Conservation (phyloP, 169 alveolate species). For the Plasmodium fragile region DNA sequence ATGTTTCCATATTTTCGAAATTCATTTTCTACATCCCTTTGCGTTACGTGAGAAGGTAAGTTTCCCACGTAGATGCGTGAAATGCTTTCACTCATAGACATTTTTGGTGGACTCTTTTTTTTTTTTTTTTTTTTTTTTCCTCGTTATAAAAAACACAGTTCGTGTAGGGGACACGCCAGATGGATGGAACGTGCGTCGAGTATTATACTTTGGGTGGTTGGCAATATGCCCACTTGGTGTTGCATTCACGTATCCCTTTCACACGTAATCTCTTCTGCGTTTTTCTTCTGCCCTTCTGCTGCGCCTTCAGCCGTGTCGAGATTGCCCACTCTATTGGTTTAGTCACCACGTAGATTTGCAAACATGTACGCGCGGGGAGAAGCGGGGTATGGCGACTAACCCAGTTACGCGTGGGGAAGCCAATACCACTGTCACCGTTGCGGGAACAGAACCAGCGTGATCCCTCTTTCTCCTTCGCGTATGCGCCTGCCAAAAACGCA, state of each 20-base stretch:
- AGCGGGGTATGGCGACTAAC: neutral
- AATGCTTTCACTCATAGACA: conserved; percentile 77
- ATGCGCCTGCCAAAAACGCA: neutral
- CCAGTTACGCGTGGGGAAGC: neutral
- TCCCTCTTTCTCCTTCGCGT: neutral
- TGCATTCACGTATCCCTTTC: neutral
- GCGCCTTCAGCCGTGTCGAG: neutral
- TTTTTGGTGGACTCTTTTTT: neutral
- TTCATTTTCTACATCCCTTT: conserved; percentile 87
- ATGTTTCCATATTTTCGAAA: conserved; percentile 87
- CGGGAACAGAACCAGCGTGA: neutral
- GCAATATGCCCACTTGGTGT: neutral
- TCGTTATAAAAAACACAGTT: neutral
- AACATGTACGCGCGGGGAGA: neutral
- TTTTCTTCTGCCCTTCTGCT: neutral
- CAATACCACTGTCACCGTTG: neutral
- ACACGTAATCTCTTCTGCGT: neutral
- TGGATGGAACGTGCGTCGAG: neutral
- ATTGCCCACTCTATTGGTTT: neutral
- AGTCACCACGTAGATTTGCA: neutral
- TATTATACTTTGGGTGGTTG: neutral
- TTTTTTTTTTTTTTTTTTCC: neutral
- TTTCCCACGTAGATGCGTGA: conserved; percentile 88
- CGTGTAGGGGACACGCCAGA: neutral
- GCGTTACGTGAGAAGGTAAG: conserved; percentile 85